Evolutionary conservation across 306 rosid species (phyloP).

Genomic region (Acacia confusa): DNA sequence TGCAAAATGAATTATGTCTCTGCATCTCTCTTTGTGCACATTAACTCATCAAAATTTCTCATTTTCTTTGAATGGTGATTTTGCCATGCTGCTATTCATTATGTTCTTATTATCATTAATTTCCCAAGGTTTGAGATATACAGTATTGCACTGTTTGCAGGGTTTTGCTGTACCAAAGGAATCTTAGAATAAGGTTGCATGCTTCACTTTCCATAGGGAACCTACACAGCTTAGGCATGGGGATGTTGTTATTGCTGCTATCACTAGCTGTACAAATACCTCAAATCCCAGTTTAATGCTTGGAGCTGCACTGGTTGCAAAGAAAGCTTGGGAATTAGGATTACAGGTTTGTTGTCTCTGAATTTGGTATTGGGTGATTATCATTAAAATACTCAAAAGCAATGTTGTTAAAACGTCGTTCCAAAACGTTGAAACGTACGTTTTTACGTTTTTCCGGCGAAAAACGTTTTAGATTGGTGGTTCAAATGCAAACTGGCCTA

Average conservation of each 20-base stretch:
- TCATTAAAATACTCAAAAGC: no score
- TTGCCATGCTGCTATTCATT: neutral
- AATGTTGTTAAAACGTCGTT: no score
- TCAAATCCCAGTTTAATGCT: slow-evolving; percentile 99
- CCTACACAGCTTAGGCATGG: slow-evolving; percentile 88
- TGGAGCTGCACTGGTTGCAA: slow-evolving; percentile 98
- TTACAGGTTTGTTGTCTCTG: no score
- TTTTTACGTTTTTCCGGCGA: no score
- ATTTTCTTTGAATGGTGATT: neutral
- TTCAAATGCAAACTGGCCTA: no score
- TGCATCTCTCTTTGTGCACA: neutral
- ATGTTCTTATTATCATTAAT: slow-evolving; percentile 2
- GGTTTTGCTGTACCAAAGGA: slow-evolving; percentile 92
- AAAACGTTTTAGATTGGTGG: no score
- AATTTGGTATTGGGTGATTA: no score
- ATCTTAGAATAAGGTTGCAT: slow-evolving; percentile 63
- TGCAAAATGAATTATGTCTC: slow-evolving; percentile 3
- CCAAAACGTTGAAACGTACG: no score
- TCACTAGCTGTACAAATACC: slow-evolving; percentile 98
- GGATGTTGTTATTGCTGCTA: slow-evolving; percentile 95
- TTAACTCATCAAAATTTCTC: neutral
- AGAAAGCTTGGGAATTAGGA: slow-evolving; percentile 94
- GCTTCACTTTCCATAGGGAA: slow-evolving; percentile 64
- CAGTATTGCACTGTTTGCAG: slow-evolving; percentile 49
- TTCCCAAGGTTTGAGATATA: slow-evolving; percentile 33